phyloP scores from a whole-genome alignment of 306 rosid genomes.

The Luffa acutangula region DNA sequence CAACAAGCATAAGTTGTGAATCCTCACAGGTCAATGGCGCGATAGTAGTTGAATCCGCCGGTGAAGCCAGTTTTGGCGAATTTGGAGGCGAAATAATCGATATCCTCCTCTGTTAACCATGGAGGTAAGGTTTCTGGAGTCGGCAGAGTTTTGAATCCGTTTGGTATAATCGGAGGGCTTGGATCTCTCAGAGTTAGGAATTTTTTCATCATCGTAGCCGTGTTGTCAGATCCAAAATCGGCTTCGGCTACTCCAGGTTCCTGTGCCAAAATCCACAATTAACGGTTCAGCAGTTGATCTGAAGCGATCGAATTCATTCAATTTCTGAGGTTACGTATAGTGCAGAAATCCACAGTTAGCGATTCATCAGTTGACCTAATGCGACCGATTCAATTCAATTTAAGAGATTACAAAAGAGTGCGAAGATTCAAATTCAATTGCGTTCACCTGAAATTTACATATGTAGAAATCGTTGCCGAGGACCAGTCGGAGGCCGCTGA shows the following conservation, averaged over 20 bases:
- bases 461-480: neutral
- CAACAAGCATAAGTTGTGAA: neutral
- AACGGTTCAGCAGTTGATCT: neutral
- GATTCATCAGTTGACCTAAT: neutral
- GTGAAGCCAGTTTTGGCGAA: slow-evolving; percentile 61
- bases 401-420: neutral
- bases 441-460: neutral
- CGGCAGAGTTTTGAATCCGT: slow-evolving; percentile 32
- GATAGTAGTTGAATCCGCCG: slow-evolving; percentile 75
- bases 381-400: neutral
- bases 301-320: neutral
- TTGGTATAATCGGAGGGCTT: slow-evolving; percentile 36
- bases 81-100: slow-evolving; percentile 42
- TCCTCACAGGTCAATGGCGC: slow-evolving; percentile 46
- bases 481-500: neutral
- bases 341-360: neutral
- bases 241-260: neutral
- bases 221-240: neutral
- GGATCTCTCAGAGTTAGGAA: slow-evolving; percentile 38
- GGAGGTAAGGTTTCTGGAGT: slow-evolving; percentile 36
- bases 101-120: slow-evolving; percentile 72
- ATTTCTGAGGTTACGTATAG: neutral
- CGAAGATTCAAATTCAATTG: neutral
- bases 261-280: neutral
- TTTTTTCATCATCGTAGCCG: slow-evolving; percentile 17